A percentile compares a stretch with the other conserved stretches of the same genome.
Evolutionary conservation across 495 filamentous ascomycete genomes (phyloP).

Genomic region (Podospora pseudopauciseta): DNA sequence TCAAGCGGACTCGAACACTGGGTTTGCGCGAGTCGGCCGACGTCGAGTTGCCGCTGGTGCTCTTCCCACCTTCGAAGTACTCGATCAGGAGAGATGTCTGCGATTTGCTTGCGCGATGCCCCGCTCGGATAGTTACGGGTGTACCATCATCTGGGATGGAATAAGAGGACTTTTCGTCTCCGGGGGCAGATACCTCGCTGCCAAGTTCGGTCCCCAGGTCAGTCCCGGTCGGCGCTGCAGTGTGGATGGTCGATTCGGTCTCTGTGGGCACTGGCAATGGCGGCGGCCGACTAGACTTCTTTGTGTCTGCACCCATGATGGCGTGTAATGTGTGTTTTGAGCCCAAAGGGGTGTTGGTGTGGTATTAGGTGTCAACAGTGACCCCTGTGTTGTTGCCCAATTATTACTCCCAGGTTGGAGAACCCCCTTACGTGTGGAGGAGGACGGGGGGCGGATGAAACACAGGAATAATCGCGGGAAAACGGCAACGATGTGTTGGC

Average conservation of each 20-base stretch:
- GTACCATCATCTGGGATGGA: conserved; percentile 95
- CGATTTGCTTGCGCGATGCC: conserved; percentile 61
- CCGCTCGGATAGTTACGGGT: conserved; percentile 81
- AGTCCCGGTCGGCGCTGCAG: conserved; percentile 47
- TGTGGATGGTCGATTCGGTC: conserved; percentile 59
- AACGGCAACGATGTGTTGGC: conserved; percentile 7
- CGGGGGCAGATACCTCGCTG: conserved; percentile 77
- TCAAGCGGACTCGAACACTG: conserved; percentile 92
- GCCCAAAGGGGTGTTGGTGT: conserved; percentile 17
- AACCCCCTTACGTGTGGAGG: conserved; percentile 19
- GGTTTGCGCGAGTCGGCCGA: conserved; percentile 61
- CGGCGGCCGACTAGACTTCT: conserved; percentile 50
- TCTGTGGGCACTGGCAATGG: conserved; percentile 76
- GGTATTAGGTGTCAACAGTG: conserved; percentile 23
- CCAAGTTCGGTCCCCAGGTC: conserved; percentile 63
- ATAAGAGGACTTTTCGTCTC: conserved; percentile 66
- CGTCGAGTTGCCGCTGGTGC: conserved; percentile 37
- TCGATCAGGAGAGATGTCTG: conserved; percentile 96
- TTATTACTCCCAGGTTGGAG: conserved; percentile 20
- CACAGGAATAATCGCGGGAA: conserved; percentile 12
- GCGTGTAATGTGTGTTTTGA: conserved; percentile 28
- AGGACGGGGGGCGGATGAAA: conserved; percentile 11
- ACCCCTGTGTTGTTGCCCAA: conserved; percentile 27
- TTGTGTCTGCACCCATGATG: conserved; percentile 64
- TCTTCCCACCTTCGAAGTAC: conserved; percentile 90